phyloP scores from a whole-genome alignment of 768 basidiomycete genomes.

The Glaciozyma martinii region DNA sequence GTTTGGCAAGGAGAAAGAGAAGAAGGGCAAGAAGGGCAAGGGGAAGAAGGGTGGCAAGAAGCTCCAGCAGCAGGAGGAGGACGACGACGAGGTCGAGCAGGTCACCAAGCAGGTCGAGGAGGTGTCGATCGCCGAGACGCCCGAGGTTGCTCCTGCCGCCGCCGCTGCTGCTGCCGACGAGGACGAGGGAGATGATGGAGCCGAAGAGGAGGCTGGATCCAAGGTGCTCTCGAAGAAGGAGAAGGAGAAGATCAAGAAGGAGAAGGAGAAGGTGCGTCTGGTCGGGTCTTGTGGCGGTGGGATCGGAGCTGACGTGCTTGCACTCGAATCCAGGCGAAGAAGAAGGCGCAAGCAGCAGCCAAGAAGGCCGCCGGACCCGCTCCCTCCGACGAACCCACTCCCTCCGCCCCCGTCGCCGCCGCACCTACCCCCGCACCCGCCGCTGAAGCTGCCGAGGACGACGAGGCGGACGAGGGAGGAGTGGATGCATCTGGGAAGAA shows the following conservation, averaged over 20 bases:
- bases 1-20: slow-evolving; percentile 56
- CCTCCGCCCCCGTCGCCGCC: slow-evolving; percentile 28
- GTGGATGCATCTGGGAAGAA: slow-evolving; percentile 33
- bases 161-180: slow-evolving; percentile 46
- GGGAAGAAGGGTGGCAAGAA: slow-evolving; percentile 45
- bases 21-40: slow-evolving; percentile 42
- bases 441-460: slow-evolving; percentile 27
- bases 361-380: slow-evolving; percentile 48
- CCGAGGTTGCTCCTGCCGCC: slow-evolving; percentile 40
- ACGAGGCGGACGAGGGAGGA: slow-evolving; percentile 19
- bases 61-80: slow-evolving; percentile 30
- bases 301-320: slow-evolving; percentile 12
- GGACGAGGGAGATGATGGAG: slow-evolving; percentile 57
- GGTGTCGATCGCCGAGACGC: slow-evolving; percentile 15
- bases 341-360: slow-evolving; percentile 83
- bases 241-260: slow-evolving; percentile 95
- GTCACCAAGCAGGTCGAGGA: slow-evolving; percentile 5
- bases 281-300: not conserved
- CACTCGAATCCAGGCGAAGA: slow-evolving; percentile 59
- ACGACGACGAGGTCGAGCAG: slow-evolving; percentile 20
- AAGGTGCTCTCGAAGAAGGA: slow-evolving; percentile 85
- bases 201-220: slow-evolving; percentile 74
- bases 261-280: slow-evolving; percentile 71
- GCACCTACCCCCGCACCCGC: slow-evolving; percentile 29
- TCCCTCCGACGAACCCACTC: slow-evolving; percentile 15